Conservation (phyloP, 1,284 basidiomycete genomes). For the Gomphus sp. region DNA sequence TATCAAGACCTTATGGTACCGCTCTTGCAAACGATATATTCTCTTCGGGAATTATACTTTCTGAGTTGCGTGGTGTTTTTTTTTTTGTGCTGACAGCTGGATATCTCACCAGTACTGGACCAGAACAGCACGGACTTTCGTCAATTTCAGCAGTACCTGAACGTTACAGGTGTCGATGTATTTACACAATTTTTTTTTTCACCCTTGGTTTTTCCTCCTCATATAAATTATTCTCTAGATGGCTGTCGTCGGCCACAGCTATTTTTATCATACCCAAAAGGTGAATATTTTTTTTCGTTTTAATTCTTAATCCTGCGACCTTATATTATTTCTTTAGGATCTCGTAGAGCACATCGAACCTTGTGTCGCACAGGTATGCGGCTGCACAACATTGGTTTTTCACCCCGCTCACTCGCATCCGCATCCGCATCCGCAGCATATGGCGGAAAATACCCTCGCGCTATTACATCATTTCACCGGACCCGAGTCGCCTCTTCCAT, state of each 20-base stretch:
- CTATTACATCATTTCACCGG: slow-evolving; percentile 77
- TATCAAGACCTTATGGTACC: slow-evolving; percentile 73
- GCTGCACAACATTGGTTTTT: slow-evolving; percentile 29
- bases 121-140: slow-evolving; percentile 79
- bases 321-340: slow-evolving; percentile 37
- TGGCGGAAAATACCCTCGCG: slow-evolving; percentile 86
- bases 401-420: slow-evolving; percentile 13
- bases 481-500: slow-evolving; percentile 51
- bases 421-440: slow-evolving; percentile 62
- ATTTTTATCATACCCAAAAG: slow-evolving; percentile 88
- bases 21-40: slow-evolving; percentile 94
- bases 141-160: slow-evolving; percentile 89
- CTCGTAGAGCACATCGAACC: slow-evolving; percentile 73
- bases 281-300: slow-evolving; percentile 21
- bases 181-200: slow-evolving; percentile 19
- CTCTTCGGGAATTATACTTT: slow-evolving; percentile 84
- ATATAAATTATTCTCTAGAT: slow-evolving; percentile 43
- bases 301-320: not conserved
- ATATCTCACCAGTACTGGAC: not conserved
- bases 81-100: not conserved
- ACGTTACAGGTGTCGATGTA: slow-evolving; percentile 79
- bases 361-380: slow-evolving; percentile 59
- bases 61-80: slow-evolving; percentile 56
- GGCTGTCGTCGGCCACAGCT: slow-evolving; percentile 90
- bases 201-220: not conserved